Conservation (phyloP, 306 rosid species). For the Sophora flavescens region DNA sequence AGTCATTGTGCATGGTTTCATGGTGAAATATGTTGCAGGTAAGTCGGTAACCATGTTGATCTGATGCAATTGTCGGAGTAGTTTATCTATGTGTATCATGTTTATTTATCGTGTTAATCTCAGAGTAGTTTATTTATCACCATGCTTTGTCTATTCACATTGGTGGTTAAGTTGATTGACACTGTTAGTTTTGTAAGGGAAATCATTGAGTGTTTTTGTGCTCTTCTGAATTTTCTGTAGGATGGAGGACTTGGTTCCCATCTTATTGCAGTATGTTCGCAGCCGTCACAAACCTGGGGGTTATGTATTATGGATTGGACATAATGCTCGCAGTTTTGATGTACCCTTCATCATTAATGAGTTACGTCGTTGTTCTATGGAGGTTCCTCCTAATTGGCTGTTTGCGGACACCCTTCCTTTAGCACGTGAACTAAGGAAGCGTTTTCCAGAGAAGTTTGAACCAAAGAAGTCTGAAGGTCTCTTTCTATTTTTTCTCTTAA, state of each 20-base stretch:
- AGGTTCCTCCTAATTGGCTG: conserved; percentile 75
- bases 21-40: no score
- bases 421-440: conserved; percentile 60
- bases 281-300: conserved; percentile 89
- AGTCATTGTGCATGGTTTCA: no score
- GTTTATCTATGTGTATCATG: no score
- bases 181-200: conserved; percentile 16
- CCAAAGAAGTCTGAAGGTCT: conserved; percentile 67
- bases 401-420: conserved; percentile 69
- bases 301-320: conserved; percentile 70
- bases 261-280: conserved; percentile 63
- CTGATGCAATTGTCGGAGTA: no score
- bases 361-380: conserved; percentile 65
- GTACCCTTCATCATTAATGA: conserved; percentile 80
- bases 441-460: no score
- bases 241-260: conserved; percentile 83
- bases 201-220: conserved; percentile 22
- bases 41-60: no score
- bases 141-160: conserved; percentile 19
- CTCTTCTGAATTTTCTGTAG: conserved; percentile 54
- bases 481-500: conserved; percentile 31
- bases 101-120: background rate
- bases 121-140: background rate
- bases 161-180: conserved; percentile 24
- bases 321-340: conserved; percentile 85